These are phyloP conservation scores for Hymenoscyphus infarciens DNA, from an alignment of 2,329 filamentous ascomycete species.

Conservation along the genomic window DNA sequence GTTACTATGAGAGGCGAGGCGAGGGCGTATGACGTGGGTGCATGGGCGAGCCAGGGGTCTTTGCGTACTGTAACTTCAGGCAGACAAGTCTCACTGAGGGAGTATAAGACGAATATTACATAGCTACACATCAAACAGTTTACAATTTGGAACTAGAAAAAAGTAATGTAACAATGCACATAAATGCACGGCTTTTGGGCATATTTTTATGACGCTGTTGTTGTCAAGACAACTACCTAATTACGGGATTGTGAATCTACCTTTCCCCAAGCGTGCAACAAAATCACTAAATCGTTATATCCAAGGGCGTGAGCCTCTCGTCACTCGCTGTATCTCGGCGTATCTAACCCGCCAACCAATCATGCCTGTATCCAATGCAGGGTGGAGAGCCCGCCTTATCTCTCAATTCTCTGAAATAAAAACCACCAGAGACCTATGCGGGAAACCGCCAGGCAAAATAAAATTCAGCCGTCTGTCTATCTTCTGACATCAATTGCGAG, in stretches of 20 bases:
- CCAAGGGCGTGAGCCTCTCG: constrained; percentile 12
- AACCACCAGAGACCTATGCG: constrained; percentile 1
- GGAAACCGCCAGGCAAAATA: neutral
- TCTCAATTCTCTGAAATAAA: neutral
- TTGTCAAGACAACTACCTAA: neutral
- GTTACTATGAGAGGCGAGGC: neutral
- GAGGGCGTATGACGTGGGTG: neutral
- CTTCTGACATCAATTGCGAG: neutral
- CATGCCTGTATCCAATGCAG: neutral
- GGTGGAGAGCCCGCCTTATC: neutral
- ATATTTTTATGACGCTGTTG: neutral
- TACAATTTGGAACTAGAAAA: too few relatives aligned
- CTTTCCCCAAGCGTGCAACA: neutral
- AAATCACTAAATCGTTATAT: constrained; percentile 4
- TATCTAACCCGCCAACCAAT: constrained; percentile 9
- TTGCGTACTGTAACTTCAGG: too few relatives aligned
- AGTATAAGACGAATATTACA: too few relatives aligned
- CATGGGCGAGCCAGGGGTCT: neutral
- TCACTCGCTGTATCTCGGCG: neutral
- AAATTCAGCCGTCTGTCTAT: neutral
- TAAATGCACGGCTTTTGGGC: neutral
- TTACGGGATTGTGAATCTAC: neutral
- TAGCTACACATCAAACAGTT: too few relatives aligned
- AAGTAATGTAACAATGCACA: neutral
- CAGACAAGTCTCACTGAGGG: too few relatives aligned